Evolutionary conservation across 2,329 filamentous ascomycete genomes (phyloP).

Genomic region (Aureobasidium sp.): DNA sequence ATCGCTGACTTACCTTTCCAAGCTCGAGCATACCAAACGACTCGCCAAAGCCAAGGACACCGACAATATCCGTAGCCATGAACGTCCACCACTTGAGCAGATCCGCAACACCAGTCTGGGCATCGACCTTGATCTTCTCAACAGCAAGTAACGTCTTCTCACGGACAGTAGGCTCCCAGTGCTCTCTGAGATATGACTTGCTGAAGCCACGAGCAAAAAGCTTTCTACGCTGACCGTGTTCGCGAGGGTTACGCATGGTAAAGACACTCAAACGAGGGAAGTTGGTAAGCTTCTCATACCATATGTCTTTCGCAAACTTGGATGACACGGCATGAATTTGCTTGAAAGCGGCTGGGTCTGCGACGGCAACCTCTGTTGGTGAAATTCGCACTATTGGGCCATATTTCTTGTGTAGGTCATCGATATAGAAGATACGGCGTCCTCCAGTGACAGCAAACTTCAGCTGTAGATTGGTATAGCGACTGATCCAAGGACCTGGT

Average conservation of each 20-base stretch:
- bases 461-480: slow-evolving; percentile 24
- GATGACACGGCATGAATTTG: slow-evolving; percentile 24
- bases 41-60: slow-evolving; percentile 29
- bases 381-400: slow-evolving; percentile 33
- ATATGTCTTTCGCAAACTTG: slow-evolving; percentile 24
- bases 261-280: slow-evolving; percentile 25
- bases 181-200: slow-evolving; percentile 24
- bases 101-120: slow-evolving; percentile 25
- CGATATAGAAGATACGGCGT: slow-evolving; percentile 32
- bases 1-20: slow-evolving; percentile 22
- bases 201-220: slow-evolving; percentile 28
- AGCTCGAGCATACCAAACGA: slow-evolving; percentile 29
- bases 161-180: slow-evolving; percentile 27
- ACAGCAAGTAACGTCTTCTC: slow-evolving; percentile 25
- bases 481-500: slow-evolving; percentile 24
- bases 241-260: slow-evolving; percentile 27
- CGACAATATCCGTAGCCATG: slow-evolving; percentile 29
- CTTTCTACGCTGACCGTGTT: slow-evolving; percentile 26
- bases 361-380: slow-evolving; percentile 25
- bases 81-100: slow-evolving; percentile 31
- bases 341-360: slow-evolving; percentile 23
- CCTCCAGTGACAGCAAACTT: slow-evolving; percentile 32
- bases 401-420: slow-evolving; percentile 30
- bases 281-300: slow-evolving; percentile 22
- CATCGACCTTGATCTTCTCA: slow-evolving; percentile 22